Evolutionary conservation across 1,139 yeast genomes (phyloP).

Genomic region (Tardiomyces blankii): DNA sequence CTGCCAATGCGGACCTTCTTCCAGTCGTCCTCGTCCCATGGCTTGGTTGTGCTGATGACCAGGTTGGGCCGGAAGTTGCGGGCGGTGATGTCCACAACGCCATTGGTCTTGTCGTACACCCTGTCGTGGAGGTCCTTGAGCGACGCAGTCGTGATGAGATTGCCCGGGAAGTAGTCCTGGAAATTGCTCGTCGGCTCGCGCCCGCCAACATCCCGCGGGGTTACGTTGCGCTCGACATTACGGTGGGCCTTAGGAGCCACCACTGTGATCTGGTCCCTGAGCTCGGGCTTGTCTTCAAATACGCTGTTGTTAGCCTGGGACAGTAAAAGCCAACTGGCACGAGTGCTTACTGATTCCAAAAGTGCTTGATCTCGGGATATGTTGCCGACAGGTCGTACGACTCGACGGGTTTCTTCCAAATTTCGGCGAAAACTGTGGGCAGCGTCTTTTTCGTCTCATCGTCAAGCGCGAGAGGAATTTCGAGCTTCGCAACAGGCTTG

Average conservation of each 20-base stretch:
- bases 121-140: constrained; percentile 22
- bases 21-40: constrained; percentile 33
- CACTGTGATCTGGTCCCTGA: constrained; percentile 19
- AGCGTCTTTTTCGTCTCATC: constrained; percentile 3
- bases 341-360: constrained; percentile 2
- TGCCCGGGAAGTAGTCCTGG: constrained; percentile 36
- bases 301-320: neutral
- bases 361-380: constrained; percentile 4
- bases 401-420: constrained; percentile 20
- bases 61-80: constrained; percentile 33
- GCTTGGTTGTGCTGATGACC: constrained; percentile 20
- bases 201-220: constrained; percentile 8
- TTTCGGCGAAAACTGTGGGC: constrained; percentile 10
- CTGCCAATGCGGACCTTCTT: constrained; percentile 19
- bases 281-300: constrained; percentile 5
- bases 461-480: constrained; percentile 4
- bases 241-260: constrained; percentile 27
- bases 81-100: constrained; percentile 13
- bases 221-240: constrained; percentile 19
- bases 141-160: constrained; percentile 27
- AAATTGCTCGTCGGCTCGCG: constrained; percentile 19
- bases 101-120: constrained; percentile 12
- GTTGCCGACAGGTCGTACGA: constrained; percentile 16
- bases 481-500: constrained; percentile 8
- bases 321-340: no score